Percentiles rank a stretch among this genome's conserved stretches.
Conservation (phyloP, 2,329 filamentous ascomycete species). For the Tolypocladium pustulatum region DNA sequence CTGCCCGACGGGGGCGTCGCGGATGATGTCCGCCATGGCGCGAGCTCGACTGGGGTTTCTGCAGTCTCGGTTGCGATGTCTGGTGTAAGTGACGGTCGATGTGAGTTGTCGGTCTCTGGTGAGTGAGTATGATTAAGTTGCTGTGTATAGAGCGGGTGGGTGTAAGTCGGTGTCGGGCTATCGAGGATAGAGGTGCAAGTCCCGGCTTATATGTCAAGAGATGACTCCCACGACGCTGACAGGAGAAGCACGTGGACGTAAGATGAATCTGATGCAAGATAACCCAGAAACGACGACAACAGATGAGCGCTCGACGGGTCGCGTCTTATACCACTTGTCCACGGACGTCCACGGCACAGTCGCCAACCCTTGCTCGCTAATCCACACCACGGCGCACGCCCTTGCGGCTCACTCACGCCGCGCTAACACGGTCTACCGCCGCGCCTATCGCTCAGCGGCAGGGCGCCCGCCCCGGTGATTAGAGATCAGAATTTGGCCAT, state of each 20-base stretch:
- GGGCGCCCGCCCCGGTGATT: background rate
- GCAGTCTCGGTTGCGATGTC: background rate
- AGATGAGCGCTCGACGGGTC: background rate
- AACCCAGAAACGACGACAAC: background rate
- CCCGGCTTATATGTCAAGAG: background rate
- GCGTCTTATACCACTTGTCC: background rate
- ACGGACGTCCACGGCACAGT: background rate
- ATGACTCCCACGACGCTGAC: background rate
- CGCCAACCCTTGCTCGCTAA: background rate
- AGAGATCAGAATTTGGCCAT: background rate
- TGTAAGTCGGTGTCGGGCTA: background rate
- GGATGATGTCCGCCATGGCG: slow-evolving; percentile 24
- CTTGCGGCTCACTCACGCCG: background rate
- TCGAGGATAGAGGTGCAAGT: background rate
- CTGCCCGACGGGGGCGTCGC: slow-evolving; percentile 49
- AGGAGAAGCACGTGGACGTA: background rate
- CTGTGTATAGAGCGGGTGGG: background rate
- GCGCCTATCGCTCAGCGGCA: no score
- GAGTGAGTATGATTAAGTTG: no score
- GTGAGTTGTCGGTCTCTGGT: background rate
- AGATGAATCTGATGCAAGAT: background rate
- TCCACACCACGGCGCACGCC: background rate
- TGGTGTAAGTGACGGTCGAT: background rate
- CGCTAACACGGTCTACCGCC: background rate
- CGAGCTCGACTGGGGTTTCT: background rate